Evolutionary conservation across 345 rosid genomes (phyloP).

Genomic region (Populus nigra): DNA sequence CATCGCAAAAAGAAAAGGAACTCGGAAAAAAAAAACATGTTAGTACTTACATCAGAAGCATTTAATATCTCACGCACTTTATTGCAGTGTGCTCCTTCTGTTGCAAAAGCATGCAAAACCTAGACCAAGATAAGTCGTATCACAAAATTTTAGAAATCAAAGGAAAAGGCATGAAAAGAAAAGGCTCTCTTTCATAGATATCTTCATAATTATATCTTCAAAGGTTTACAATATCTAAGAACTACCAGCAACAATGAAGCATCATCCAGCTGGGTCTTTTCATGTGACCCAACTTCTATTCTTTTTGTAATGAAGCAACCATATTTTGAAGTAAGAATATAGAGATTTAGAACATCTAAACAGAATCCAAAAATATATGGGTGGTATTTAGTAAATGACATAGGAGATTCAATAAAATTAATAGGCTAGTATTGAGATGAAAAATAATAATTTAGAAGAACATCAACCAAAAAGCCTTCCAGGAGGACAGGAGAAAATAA

Average conservation of each 20-base stretch:
- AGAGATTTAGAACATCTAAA: background rate
- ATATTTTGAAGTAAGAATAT: background rate
- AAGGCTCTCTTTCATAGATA: background rate
- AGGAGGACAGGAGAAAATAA: background rate
- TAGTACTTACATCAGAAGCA: slow-evolving; percentile 81
- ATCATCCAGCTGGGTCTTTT: background rate
- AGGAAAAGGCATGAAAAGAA: background rate
- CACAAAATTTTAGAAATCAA: background rate
- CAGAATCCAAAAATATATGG: background rate
- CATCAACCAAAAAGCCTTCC: slow-evolving; percentile 1
- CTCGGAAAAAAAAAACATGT: background rate
- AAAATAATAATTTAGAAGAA: background rate
- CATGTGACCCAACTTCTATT: background rate
- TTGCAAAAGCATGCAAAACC: slow-evolving; percentile 95
- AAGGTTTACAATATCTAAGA: background rate
- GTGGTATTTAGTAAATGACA: background rate
- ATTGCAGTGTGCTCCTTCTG: slow-evolving; percentile 94
- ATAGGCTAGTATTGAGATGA: background rate
- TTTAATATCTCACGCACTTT: slow-evolving; percentile 80
- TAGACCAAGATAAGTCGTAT: slow-evolving; percentile 21
- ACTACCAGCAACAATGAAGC: background rate
- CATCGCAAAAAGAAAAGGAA: background rate
- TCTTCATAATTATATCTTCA: no score
- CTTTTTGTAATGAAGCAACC: background rate
- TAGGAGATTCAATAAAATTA: background rate